Percentiles rank a stretch among this genome's conserved stretches.
Conservation (phyloP, 768 basidiomycete genomes). For the Psilocybe tampanensis region DNA sequence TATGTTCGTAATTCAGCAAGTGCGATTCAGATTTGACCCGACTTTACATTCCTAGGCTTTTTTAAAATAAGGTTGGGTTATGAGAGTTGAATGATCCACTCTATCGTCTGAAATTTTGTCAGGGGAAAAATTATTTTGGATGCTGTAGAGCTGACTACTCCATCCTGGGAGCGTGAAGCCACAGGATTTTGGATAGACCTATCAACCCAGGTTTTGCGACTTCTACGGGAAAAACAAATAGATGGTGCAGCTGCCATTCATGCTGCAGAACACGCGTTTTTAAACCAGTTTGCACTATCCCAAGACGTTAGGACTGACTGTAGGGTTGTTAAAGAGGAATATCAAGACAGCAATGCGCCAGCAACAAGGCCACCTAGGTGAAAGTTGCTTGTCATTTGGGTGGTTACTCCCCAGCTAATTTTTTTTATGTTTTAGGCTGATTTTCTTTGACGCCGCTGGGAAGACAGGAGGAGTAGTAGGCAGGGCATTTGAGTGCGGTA, state of each 20-base stretch:
- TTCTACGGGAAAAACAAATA: slow-evolving; percentile 57
- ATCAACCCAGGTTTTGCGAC: slow-evolving; percentile 49
- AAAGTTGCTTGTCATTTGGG: neutral
- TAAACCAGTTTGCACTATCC: slow-evolving; percentile 74
- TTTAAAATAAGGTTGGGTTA: slow-evolving; percentile 68
- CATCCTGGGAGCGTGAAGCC: slow-evolving; percentile 73
- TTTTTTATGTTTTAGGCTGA: slow-evolving; percentile 47
- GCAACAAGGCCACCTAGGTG: slow-evolving; percentile 70
- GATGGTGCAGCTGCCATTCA: slow-evolving; percentile 83
- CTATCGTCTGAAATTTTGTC: neutral
- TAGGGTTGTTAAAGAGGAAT: slow-evolving; percentile 77
- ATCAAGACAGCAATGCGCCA: slow-evolving; percentile 47
- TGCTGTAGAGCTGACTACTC: slow-evolving; percentile 74
- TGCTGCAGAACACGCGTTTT: slow-evolving; percentile 80
- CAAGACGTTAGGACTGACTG: slow-evolving; percentile 82
- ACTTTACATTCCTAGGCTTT: slow-evolving; percentile 46
- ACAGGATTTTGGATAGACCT: slow-evolving; percentile 83
- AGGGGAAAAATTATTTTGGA: slow-evolving; percentile 73
- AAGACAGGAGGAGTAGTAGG: slow-evolving; percentile 72
- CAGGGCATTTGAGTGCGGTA: slow-evolving; percentile 84
- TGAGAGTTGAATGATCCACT: neutral
- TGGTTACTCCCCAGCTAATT: neutral
- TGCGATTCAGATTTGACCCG: neutral
- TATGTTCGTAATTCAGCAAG: slow-evolving; percentile 30
- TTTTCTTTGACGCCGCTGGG: slow-evolving; percentile 78